Percentiles rank a stretch among this genome's conserved stretches.
Conservation (phyloP, 306 rosid genomes). For the Elaeagnus macrophylla region DNA sequence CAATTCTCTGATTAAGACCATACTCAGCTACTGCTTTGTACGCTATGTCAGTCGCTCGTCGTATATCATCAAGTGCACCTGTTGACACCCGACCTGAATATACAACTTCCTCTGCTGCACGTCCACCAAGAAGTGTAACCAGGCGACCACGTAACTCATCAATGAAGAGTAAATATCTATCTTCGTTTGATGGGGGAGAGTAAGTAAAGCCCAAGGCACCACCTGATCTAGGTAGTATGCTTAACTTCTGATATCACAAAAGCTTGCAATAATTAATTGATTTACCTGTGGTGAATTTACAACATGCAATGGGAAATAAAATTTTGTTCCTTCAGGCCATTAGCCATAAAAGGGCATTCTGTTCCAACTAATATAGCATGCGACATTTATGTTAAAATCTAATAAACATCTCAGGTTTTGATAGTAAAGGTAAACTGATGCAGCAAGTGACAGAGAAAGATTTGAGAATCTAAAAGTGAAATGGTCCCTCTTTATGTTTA, state of each 20-base stretch:
- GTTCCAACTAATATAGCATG: too few species aligned
- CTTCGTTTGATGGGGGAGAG: conserved; percentile 84
- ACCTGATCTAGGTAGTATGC: conserved; percentile 95
- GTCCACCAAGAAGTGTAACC: conserved; percentile 96
- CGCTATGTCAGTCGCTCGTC: conserved; percentile 97
- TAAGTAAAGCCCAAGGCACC: conserved; percentile 97
- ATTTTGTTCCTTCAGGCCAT: too few species aligned
- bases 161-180: conserved; percentile 90
- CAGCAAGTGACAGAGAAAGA: too few species aligned
- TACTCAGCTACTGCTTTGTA: conserved; percentile 98
- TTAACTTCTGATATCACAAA: conserved; percentile 60
- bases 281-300: too few species aligned
- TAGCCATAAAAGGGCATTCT: too few species aligned
- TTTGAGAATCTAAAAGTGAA: too few species aligned
- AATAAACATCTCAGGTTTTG: too few species aligned
- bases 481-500: too few species aligned
- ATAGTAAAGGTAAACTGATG: too few species aligned
- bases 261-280: conserved; percentile 1
- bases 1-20: conserved; percentile 83
- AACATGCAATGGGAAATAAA: too few species aligned
- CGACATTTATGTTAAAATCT: too few species aligned
- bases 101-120: conserved; percentile 97
- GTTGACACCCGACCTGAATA: conserved; percentile 96
- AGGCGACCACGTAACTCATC: conserved; percentile 94
- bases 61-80: conserved; percentile 93